Evolutionary conservation across 257 asterid species (phyloP), one percentile per base, ranked within the genome.

Genomic region (Solanum medicagineum): DNA sequence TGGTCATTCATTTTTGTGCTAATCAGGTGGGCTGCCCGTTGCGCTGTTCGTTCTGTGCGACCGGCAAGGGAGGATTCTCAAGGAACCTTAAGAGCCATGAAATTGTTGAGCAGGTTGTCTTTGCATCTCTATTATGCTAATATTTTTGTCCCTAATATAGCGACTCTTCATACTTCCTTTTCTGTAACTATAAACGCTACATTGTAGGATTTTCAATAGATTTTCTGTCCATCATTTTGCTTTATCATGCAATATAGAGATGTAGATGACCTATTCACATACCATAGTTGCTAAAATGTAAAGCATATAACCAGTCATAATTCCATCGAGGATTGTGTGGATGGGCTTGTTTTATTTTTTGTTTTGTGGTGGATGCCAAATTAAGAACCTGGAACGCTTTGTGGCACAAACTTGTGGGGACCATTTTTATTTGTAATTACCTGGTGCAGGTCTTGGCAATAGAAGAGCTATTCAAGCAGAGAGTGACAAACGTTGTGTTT

Each of bases 11-110:
- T 70, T 63, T 88, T 85, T 56, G 85, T 88, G 22, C 54, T 66
- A 49, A 68, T 82, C 87, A 96, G 99, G 99, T 95, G 75, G 99
- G 99, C 80, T 96, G 99, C 85, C 94, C 99, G 12, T 65, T 96
- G 86, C 95, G 97, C 24, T 96, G 99, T 88, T 93, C 97, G 82
- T 96, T 96, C 88, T 96, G 99, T 85, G 98, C 99, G 77, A 95
- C 99, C 86, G 98, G 98, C 80, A 94, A 93, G 90, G 98, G 98
- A 85, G 99, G 98, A 83, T 96, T 93, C 88, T 90, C 98, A 19
- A 93, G 99, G 92, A 96, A 94, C 89, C 96, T 96, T 86, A 96
- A 91, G 90, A 89, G 94, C 80, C 99, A 94, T 87, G 99, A 96
- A 92, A 96, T 94, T 87, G 94, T 96, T 54, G 98, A 94, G 86